Conservation (phyloP, 345 rosid species). For the Odontarrhena argentea region DNA sequence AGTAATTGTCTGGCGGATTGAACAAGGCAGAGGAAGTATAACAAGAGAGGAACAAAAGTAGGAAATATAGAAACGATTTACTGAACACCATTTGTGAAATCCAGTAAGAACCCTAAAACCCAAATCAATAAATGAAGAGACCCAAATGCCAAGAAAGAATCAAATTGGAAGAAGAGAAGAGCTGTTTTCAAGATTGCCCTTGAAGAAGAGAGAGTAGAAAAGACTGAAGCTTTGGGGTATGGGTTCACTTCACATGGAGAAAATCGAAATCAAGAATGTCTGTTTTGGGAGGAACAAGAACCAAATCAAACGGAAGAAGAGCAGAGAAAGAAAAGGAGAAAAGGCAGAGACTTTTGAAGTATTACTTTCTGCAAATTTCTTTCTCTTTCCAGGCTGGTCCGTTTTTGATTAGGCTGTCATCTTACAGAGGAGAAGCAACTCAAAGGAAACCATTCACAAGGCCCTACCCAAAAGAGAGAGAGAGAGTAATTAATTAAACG, state of each 20-base stretch:
- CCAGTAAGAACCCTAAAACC: slow-evolving; percentile 35
- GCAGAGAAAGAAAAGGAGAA: slow-evolving; percentile 6
- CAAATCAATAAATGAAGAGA: slow-evolving; percentile 33
- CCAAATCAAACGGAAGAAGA: slow-evolving; percentile 23
- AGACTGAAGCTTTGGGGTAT: slow-evolving; percentile 13
- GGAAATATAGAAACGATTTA: slow-evolving; percentile 32
- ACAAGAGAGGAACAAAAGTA: slow-evolving; percentile 48
- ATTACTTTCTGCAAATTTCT: slow-evolving; percentile 45
- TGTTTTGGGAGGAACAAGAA: slow-evolving; percentile 26
- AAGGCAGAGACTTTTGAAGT: slow-evolving; percentile 38
- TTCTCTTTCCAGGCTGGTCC: slow-evolving; percentile 93
- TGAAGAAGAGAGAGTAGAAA: slow-evolving; percentile 1
- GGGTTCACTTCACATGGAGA: slow-evolving; percentile 39
- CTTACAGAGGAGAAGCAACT: slow-evolving; percentile 41
- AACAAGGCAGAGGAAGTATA: slow-evolving; percentile 51
- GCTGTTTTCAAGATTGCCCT: slow-evolving; percentile 8
- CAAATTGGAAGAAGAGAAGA: neutral
- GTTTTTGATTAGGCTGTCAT: slow-evolving; percentile 71
- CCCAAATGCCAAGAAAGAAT: slow-evolving; percentile 17
- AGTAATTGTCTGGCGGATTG: slow-evolving; percentile 73
- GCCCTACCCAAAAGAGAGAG: slow-evolving; percentile 30
- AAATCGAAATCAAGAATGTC: slow-evolving; percentile 39
- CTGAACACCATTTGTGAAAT: slow-evolving; percentile 28
- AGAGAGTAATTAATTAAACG: slow-evolving; percentile 6
- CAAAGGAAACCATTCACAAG: slow-evolving; percentile 50